These are phyloP conservation scores for Cystobasidium sp. DNA, from an alignment of 1,284 basidiomycete species.

Conservation along the genomic window DNA sequence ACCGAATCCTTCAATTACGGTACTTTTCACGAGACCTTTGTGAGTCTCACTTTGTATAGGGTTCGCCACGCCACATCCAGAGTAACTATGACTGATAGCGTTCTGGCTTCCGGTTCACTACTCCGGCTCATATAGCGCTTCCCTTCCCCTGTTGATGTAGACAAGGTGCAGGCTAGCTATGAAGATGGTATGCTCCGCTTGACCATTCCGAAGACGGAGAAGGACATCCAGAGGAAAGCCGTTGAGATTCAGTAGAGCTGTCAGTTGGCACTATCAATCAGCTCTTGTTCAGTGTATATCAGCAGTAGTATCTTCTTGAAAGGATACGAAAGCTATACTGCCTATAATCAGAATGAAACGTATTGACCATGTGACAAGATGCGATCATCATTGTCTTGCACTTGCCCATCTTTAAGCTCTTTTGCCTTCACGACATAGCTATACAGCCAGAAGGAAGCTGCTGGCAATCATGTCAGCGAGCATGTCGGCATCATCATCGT, in stretches of 20 bases:
- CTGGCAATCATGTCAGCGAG: constrained; percentile 14
- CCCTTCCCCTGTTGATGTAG: constrained; percentile 66
- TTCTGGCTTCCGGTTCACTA: too few species aligned
- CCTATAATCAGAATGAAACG: too few species aligned
- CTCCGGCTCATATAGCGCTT: constrained; percentile 74
- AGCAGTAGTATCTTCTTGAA: neutral
- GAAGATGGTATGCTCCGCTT: constrained; percentile 66
- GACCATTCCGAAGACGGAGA: constrained; percentile 31
- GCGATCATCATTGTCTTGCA: too few species aligned
- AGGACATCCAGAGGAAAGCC: constrained; percentile 11
- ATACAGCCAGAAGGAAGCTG: too few species aligned
- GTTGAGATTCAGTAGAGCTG: constrained; percentile 13
- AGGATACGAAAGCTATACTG: neutral
- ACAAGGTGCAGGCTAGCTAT: constrained; percentile 68
- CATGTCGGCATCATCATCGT: constrained; percentile 41
- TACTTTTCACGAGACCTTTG: constrained; percentile 24
- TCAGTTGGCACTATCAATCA: neutral
- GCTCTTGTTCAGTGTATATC: neutral
- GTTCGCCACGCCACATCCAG: neutral
- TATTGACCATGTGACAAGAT: too few species aligned
- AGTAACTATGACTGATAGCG: neutral
- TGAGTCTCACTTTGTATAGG: constrained; percentile 1
- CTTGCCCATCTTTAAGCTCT: too few species aligned
- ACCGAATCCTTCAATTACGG: constrained; percentile 35
- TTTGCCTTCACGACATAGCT: too few species aligned